phyloP scores from a whole-genome alignment of 1,284 basidiomycete genomes.

The Papiliotrema nemorosa region DNA sequence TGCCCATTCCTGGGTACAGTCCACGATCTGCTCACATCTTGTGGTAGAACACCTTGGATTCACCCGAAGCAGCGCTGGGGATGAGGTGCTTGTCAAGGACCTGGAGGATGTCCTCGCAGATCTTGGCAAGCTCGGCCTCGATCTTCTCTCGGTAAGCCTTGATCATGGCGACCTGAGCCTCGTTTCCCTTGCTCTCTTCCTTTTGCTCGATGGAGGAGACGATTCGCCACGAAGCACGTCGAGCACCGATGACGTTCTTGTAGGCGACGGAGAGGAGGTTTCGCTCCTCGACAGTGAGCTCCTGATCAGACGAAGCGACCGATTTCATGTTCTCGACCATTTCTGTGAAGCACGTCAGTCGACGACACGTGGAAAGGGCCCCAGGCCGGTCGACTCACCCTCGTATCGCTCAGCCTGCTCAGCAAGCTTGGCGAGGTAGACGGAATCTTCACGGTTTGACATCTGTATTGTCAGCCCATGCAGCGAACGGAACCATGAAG shows the following conservation, averaged over 20 bases:
- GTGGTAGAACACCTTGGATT: slow-evolving; percentile 99
- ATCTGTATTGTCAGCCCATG: slow-evolving; percentile 53
- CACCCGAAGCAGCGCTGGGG: slow-evolving; percentile 94
- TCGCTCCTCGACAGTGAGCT: slow-evolving; percentile 98
- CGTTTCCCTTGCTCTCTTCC: slow-evolving; percentile 99
- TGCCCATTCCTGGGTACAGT: not conserved
- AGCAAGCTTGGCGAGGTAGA: slow-evolving; percentile 99
- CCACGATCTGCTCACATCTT: slow-evolving; percentile 74
- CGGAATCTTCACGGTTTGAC: slow-evolving; percentile 90
- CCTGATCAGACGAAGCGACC: slow-evolving; percentile 93
- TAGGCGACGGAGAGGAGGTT: slow-evolving; percentile 98
- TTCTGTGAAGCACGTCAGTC: slow-evolving; percentile 55
- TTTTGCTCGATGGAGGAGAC: slow-evolving; percentile 99
- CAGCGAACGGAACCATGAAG: not conserved
- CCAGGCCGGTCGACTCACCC: too few relatives aligned
- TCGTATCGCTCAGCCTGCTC: slow-evolving; percentile 99
- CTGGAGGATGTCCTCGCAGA: slow-evolving; percentile 98
- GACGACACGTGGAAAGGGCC: not conserved
- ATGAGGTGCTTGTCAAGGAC: slow-evolving; percentile 99
- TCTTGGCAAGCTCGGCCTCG: slow-evolving; percentile 95
- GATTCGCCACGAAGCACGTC: slow-evolving; percentile 98
- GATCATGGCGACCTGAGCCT: slow-evolving; percentile 97
- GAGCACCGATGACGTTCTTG: slow-evolving; percentile 99
- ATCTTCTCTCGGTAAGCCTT: slow-evolving; percentile 99
- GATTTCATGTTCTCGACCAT: slow-evolving; percentile 99